Percentiles rank a stretch among this genome's conserved stretches.
Evolutionary conservation across 1,139 yeast genomes (phyloP).

Genomic region (Sugiyamaella grinbergsii): DNA sequence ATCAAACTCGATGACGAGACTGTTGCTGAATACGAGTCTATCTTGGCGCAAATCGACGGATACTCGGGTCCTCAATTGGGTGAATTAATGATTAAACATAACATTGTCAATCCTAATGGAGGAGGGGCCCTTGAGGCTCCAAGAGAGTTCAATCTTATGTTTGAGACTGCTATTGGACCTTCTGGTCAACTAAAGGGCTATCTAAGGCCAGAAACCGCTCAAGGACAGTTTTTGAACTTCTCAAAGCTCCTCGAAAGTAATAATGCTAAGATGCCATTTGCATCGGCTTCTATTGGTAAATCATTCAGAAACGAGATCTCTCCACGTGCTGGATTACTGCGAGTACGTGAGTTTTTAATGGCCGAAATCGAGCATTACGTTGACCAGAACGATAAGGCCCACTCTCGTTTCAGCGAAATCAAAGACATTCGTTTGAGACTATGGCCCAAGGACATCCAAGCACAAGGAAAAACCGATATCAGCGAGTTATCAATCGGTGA

Average conservation of each 20-base stretch:
- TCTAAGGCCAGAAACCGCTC: slow-evolving; percentile 98
- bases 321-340: slow-evolving; percentile 94
- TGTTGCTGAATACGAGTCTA: slow-evolving; percentile 76
- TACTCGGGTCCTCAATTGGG: slow-evolving; percentile 92
- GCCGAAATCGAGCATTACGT: slow-evolving; percentile 99
- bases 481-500: slow-evolving; percentile 74
- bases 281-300: slow-evolving; percentile 97
- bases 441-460: slow-evolving; percentile 84
- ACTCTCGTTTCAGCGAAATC: slow-evolving; percentile 76
- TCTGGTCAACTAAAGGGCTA: slow-evolving; percentile 95
- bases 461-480: slow-evolving; percentile 75
- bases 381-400: slow-evolving; percentile 85
- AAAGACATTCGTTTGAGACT: slow-evolving; percentile 71
- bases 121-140: slow-evolving; percentile 87
- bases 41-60: slow-evolving; percentile 90
- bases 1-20: slow-evolving; percentile 79
- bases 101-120: slow-evolving; percentile 89
- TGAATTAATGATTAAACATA: slow-evolving; percentile 74
- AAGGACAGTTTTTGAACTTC: slow-evolving; percentile 97
- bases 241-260: slow-evolving; percentile 90
- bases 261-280: slow-evolving; percentile 97
- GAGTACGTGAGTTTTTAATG: slow-evolving; percentile 98
- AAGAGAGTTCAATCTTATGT: slow-evolving; percentile 95
- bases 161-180: slow-evolving; percentile 98
- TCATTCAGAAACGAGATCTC: slow-evolving; percentile 98